Evolutionary conservation across 2,329 filamentous ascomycete species (phyloP).

Genomic region (Epichloe gansuensis): DNA sequence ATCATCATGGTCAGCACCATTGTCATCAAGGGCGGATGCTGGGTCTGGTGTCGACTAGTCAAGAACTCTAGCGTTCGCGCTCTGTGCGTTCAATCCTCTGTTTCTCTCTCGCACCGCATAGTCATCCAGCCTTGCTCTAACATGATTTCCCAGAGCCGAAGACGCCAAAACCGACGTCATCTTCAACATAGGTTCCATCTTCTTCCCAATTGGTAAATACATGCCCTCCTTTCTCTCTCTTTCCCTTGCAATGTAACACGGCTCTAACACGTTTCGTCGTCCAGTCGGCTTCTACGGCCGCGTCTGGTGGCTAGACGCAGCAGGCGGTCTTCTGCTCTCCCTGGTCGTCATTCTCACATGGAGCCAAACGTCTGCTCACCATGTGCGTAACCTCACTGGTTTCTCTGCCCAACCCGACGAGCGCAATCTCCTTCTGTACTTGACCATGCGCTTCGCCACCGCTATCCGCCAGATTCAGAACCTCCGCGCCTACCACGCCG

Average conservation of each 20-base stretch:
- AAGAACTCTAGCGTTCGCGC: slow-evolving; percentile 80
- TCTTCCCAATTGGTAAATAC: slow-evolving; percentile 59
- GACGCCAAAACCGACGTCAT: slow-evolving; percentile 62
- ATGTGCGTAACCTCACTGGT: slow-evolving; percentile 71
- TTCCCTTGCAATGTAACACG: background rate
- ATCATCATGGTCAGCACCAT: slow-evolving; percentile 73
- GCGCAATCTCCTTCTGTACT: slow-evolving; percentile 74
- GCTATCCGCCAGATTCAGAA: slow-evolving; percentile 80
- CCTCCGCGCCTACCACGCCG: slow-evolving; percentile 71
- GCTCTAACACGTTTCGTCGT: background rate
- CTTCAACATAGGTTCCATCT: slow-evolving; percentile 81
- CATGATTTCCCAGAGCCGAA: slow-evolving; percentile 25
- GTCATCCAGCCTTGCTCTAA: background rate
- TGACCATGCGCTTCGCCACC: slow-evolving; percentile 87
- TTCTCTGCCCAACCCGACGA: slow-evolving; percentile 70
- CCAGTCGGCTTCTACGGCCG: slow-evolving; percentile 59
- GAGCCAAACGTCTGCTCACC: slow-evolving; percentile 59
- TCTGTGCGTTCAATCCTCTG: slow-evolving; percentile 32
- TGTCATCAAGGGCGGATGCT: slow-evolving; percentile 69
- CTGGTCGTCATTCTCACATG: slow-evolving; percentile 70
- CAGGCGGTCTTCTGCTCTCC: slow-evolving; percentile 69
- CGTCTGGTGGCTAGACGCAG: slow-evolving; percentile 75
- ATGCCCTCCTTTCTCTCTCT: slow-evolving; percentile 2
- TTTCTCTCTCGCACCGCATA: too few relatives aligned
- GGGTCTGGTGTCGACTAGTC: slow-evolving; percentile 78